Conservation (phyloP, 176 grass and related monocot genomes). For the Hsuehochloa calcarea region DNA sequence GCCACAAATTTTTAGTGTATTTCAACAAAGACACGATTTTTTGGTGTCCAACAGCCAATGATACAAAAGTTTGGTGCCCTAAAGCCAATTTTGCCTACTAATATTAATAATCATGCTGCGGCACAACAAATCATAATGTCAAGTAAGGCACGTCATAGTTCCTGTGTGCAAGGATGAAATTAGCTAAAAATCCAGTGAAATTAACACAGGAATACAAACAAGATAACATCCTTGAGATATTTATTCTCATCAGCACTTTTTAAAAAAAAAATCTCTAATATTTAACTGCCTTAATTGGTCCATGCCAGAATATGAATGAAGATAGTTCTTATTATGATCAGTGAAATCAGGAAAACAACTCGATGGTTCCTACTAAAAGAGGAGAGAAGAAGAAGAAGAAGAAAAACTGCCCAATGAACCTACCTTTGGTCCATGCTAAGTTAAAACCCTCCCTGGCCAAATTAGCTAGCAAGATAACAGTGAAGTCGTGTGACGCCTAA, state of each 20-base stretch:
- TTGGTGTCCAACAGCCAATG: too few species aligned
- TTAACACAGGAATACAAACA: neutral
- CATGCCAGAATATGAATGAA: neutral
- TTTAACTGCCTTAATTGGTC: neutral
- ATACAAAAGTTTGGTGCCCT: too few species aligned
- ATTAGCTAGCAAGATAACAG: neutral
- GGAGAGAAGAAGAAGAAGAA: neutral
- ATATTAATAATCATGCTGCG: neutral
- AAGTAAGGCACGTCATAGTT: neutral
- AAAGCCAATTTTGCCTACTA: too few species aligned
- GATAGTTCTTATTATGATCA: neutral
- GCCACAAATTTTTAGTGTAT: too few species aligned
- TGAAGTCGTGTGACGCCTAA: constrained; percentile 2
- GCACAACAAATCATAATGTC: neutral
- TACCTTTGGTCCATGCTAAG: neutral
- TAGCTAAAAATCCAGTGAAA: neutral
- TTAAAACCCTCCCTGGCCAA: neutral
- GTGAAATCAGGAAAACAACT: neutral
- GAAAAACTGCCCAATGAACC: neutral
- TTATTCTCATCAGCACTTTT: neutral
- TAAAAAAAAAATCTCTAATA: neutral
- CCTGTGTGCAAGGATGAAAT: neutral
- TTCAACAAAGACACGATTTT: too few species aligned
- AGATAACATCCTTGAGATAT: neutral
- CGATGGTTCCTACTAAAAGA: neutral